Base-by-base conservation (phyloP, 345 rosid genomes). In the Corchorus olitorius region DNA sequence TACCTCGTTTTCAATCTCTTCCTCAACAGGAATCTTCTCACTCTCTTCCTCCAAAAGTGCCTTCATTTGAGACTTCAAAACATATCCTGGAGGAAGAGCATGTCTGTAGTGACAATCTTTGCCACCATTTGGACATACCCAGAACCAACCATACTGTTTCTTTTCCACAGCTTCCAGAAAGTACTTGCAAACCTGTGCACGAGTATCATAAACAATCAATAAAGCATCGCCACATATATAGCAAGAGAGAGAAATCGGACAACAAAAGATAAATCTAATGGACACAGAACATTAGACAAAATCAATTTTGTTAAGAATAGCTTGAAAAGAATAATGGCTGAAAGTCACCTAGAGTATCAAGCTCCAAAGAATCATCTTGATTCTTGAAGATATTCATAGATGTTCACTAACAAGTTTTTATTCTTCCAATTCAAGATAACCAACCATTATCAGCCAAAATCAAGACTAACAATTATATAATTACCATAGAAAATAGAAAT, bases 141-240 rank as follows among this genome's bases (percentile, higher is more conserved):
- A 96, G 78, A 93, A 96, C 97, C 97, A 96, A 70, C 98, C 99
- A 83, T 93, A 93, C 77, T 95, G 97, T 82, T 93, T 93, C 93
- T 88, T 93, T 77, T 95, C 99, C 75, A 96, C 99, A 5, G 97
- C 97, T 6, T 96, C 98, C 85, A 96, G 83, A 85, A 92, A 96
- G 83, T 90, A 80, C 78, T 96, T 96, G 97, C 99, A 96, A 66
- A 96, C 97, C 99, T 95, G 81, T 55, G 55, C 52, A 61, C 20
- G 58, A 37, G 22, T 33, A 61, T 52, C 15, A 46, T 33, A 73
- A 60, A 80, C 33, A 74, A 9, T 68, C 69, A 70, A 80, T 5
- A 50, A 72, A 75, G 2, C 3, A 49, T 19, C 10, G 14, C 27
- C 43, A 60, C 10, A 78, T 17, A 46, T 50, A 68, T 65, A 62